Evolutionary conservation across 2,329 filamentous ascomycete species (phyloP).

Genomic region (Ploettnerulaceae sp.): DNA sequence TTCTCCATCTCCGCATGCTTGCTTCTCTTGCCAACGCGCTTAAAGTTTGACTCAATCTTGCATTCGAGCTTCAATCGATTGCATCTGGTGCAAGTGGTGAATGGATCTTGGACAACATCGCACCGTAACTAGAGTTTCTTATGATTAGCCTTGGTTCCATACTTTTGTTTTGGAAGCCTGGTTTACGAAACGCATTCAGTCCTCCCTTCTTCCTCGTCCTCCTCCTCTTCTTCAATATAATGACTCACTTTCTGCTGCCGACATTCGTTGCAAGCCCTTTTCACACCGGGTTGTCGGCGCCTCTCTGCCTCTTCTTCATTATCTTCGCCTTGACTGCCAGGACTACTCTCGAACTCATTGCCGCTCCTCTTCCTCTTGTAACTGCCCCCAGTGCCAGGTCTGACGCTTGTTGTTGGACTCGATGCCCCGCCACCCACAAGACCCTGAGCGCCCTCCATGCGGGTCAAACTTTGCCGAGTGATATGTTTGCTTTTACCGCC

Average conservation of each 20-base stretch:
- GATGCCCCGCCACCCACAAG: constrained; percentile 25
- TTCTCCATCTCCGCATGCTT: constrained; percentile 85
- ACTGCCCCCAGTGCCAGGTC: constrained; percentile 28
- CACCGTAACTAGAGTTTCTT: constrained; percentile 62
- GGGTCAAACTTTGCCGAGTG: constrained; percentile 14
- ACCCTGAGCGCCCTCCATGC: constrained; percentile 29
- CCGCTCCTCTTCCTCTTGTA: constrained; percentile 57
- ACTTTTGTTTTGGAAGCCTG: constrained; percentile 5
- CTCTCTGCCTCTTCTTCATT: constrained; percentile 51
- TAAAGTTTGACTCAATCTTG: constrained; percentile 85
- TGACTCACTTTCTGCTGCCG: constrained; percentile 74
- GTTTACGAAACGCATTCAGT: constrained; percentile 10
- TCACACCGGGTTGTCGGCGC: constrained; percentile 63
- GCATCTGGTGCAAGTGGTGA: constrained; percentile 72
- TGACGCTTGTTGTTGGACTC: constrained; percentile 28
- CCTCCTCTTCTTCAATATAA: constrained; percentile 3
- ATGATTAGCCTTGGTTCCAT: constrained; percentile 12
- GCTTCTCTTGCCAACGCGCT: constrained; percentile 74
- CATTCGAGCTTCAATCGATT: constrained; percentile 75
- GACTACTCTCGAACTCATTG: constrained; percentile 53
- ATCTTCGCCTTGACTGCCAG: constrained; percentile 52
- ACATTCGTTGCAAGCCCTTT: constrained; percentile 81
- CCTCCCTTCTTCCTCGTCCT: too few relatives aligned
- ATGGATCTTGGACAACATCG: constrained; percentile 78
- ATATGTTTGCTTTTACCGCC: constrained; percentile 12